These are phyloP conservation scores for Aspergillus nidulans DNA, from an alignment of 495 filamentous ascomycete genomes.

Conservation along the genomic window DNA sequence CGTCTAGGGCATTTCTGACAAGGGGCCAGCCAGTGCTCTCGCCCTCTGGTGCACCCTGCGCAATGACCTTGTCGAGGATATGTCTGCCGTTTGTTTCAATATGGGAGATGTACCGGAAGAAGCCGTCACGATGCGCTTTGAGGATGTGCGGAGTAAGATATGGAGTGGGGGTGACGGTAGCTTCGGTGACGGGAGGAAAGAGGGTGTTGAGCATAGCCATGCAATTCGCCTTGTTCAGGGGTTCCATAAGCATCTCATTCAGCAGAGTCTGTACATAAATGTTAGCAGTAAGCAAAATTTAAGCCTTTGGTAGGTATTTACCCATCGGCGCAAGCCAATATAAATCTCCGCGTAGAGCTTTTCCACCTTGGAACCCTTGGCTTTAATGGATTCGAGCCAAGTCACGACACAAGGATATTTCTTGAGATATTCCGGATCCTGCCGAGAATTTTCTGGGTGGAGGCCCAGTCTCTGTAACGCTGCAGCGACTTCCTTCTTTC, in stretches of 20 bases:
- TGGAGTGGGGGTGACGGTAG: constrained; percentile 46
- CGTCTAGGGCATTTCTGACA: constrained; percentile 51
- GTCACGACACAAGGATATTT: constrained; percentile 48
- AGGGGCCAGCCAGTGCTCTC: constrained; percentile 55
- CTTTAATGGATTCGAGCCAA: constrained; percentile 52
- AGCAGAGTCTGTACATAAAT: constrained; percentile 52
- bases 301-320: constrained; percentile 27
- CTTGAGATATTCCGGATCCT: constrained; percentile 36
- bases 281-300: constrained; percentile 13
- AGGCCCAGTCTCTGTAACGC: constrained; percentile 43
- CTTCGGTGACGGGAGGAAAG: constrained; percentile 54
- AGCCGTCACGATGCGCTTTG: constrained; percentile 55
- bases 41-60: constrained; percentile 46
- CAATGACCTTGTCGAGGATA: constrained; percentile 52
- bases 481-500: constrained; percentile 53
- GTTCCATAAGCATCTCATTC: constrained; percentile 63
- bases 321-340: constrained; percentile 66
- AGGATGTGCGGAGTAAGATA: constrained; percentile 52
- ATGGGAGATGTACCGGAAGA: constrained; percentile 61
- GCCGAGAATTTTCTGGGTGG: constrained; percentile 33
- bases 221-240: constrained; percentile 65
- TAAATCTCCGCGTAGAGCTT: constrained; percentile 62
- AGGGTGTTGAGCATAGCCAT: constrained; percentile 75
- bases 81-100: constrained; percentile 55
- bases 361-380: constrained; percentile 55